Evolutionary conservation across 805 yeast species (phyloP), one percentile per base, ranked within the genome.

Genomic region (Priceomyces melissophilus): DNA sequence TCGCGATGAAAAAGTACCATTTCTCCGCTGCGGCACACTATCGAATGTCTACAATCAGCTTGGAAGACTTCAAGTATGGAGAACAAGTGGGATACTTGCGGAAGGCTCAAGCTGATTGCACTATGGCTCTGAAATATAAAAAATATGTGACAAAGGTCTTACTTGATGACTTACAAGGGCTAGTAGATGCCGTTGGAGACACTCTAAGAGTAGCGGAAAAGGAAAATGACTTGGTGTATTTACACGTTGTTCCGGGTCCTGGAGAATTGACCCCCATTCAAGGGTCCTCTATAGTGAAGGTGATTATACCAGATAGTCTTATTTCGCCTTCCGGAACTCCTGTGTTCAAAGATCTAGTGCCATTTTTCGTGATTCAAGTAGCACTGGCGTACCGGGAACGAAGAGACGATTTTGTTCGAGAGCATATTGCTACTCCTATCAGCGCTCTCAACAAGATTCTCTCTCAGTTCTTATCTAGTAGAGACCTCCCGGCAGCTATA

Each of bases 161-260:
- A 0, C 46, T 72, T 4, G 75, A 72, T 4, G 88, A 83, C 52
- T 58, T 81, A 8, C 50, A 61, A 12, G 80, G 81, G 0, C 69
- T 90, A 13, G 47, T 57, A 1, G 56, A 58, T 3, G 69, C 71
- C 2, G 67, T 85, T 1, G 54, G 61, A 8, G 71, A 67, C 1
- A 67, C 73, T 1, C 53, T 82, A 8, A 61, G 67, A 12, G 66
- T 75, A 2, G 78, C 90, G 0, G 88, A 84, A 47, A 74, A 81
- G 48, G 96, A 89, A 48, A 89, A 89, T 55, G 90, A 88, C 53
- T 67, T 88, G 50, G 81, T 90, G 4, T 87, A 87, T 58, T 61
- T 86, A 30, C 82, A 84, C 43, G 63, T 67, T 1, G 80, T 87
- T 0, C 95, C 95, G 0, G 49, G 46, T 1, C 52, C 48, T 6